phyloP scores from a whole-genome alignment of 1,284 basidiomycete genomes.

The Ustilago vetiveriae region DNA sequence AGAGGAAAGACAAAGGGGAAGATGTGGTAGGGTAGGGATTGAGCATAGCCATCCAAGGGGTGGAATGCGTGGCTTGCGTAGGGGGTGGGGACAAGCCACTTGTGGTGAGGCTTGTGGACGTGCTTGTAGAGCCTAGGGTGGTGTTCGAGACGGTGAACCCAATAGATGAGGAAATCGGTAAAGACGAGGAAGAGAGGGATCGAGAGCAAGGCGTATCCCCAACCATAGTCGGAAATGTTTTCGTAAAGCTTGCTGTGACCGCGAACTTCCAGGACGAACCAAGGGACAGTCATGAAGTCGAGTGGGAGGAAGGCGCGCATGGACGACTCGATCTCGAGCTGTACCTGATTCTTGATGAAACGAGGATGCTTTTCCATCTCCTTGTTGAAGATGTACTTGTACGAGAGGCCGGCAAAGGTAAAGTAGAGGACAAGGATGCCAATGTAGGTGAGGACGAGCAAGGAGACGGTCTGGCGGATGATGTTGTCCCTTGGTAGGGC shows the following conservation, averaged over 20 bases:
- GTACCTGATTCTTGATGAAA: slow-evolving; percentile 84
- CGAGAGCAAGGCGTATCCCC: slow-evolving; percentile 60
- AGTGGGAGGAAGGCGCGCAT: slow-evolving; percentile 78
- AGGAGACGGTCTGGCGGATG: slow-evolving; percentile 78
- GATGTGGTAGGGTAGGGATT: slow-evolving; percentile 93
- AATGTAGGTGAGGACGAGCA: slow-evolving; percentile 78
- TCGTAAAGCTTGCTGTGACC: slow-evolving; percentile 86
- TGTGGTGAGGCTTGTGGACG: slow-evolving; percentile 96
- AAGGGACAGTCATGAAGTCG: slow-evolving; percentile 82
- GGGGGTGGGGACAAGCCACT: slow-evolving; percentile 97
- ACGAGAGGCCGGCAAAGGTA: slow-evolving; percentile 79
- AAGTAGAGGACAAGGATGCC: slow-evolving; percentile 78
- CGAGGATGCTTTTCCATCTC: slow-evolving; percentile 94
- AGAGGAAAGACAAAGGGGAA: slow-evolving; percentile 92
- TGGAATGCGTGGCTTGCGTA: slow-evolving; percentile 98
- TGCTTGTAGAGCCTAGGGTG: slow-evolving; percentile 87
- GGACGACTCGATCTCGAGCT: slow-evolving; percentile 81
- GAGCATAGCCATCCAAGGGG: slow-evolving; percentile 90
- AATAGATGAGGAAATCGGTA: slow-evolving; percentile 92
- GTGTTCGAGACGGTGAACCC: slow-evolving; percentile 92
- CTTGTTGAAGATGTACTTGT: slow-evolving; percentile 89
- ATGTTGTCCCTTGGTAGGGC: slow-evolving; percentile 56
- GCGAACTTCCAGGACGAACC: slow-evolving; percentile 91
- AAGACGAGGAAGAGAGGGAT: slow-evolving; percentile 78
- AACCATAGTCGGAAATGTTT: slow-evolving; percentile 72